These are phyloP conservation scores for Tolypocladium paradoxum DNA, from an alignment of 2,329 filamentous ascomycete genomes.

Conservation along the genomic window DNA sequence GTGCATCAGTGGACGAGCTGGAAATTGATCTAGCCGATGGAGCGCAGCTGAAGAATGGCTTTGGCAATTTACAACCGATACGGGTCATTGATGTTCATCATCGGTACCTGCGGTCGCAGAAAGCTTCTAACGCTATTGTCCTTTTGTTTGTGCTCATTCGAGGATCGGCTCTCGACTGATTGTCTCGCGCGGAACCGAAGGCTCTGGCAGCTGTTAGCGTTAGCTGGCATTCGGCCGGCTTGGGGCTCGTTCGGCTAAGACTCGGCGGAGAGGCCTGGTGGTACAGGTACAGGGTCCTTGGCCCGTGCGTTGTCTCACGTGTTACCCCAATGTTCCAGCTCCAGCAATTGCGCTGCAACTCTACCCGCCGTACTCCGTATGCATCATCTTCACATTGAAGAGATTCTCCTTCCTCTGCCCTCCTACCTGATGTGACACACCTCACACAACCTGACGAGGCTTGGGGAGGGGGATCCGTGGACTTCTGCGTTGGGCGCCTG, in stretches of 20 bases:
- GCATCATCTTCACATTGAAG: not conserved
- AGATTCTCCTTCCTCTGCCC: not conserved
- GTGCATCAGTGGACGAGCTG: not conserved
- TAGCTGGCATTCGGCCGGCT: too few relatives aligned
- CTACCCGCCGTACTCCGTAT: not conserved
- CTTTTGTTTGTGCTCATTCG: not conserved
- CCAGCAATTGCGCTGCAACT: constrained; percentile 3
- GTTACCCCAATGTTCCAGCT: constrained; percentile 6
- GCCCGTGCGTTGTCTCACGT: constrained; percentile 15
- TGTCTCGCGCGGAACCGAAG: not conserved
- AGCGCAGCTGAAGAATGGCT: not conserved
- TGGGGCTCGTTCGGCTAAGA: not conserved
- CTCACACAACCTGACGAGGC: constrained; percentile 8
- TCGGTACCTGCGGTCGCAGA: too few relatives aligned
- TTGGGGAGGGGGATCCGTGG: constrained; percentile 14
- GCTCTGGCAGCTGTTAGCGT: not conserved
- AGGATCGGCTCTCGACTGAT: not conserved
- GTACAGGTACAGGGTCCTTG: constrained; percentile 3
- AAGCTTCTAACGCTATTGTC: not conserved
- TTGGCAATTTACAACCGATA: too few relatives aligned
- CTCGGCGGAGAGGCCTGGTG: too few relatives aligned
- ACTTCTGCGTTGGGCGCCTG: not conserved
- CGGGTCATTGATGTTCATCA: too few relatives aligned
- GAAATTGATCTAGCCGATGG: not conserved
- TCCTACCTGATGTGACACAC: constrained; percentile 9